Percentiles rank a stretch among this genome's conserved stretches.
These are phyloP conservation scores for Elsinoe necatrix DNA, from an alignment of 2,329 filamentous ascomycete genomes.

Conservation along the genomic window DNA sequence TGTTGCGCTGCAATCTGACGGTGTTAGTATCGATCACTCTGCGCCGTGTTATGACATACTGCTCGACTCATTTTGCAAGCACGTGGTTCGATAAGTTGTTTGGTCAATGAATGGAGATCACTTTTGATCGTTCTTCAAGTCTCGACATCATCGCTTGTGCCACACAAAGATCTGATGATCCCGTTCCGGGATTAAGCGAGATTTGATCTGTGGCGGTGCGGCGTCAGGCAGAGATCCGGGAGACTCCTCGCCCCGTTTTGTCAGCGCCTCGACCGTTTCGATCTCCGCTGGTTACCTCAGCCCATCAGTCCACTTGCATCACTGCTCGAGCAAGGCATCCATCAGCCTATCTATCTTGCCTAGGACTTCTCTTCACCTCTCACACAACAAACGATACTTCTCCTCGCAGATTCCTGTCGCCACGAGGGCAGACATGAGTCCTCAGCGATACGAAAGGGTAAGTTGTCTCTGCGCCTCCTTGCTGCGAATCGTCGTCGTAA, in stretches of 20 bases:
- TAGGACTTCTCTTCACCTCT: neutral
- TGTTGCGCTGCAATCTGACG: slow-evolving; percentile 34
- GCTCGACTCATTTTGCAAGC: neutral
- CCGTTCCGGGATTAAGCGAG: neutral
- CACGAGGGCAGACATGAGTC: slow-evolving; percentile 33
- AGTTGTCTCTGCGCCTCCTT: slow-evolving; percentile 22
- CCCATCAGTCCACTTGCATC: slow-evolving; percentile 2
- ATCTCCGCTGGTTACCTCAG: slow-evolving; percentile 9
- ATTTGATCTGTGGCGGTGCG: slow-evolving; percentile 9
- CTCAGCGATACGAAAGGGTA: slow-evolving; percentile 43
- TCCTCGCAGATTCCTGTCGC: neutral
- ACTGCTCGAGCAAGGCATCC: neutral
- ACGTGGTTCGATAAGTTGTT: neutral
- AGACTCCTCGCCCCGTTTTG: slow-evolving; percentile 1
- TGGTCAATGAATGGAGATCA: slow-evolving; percentile 11
- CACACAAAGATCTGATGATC: slow-evolving; percentile 5
- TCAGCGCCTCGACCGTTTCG: slow-evolving; percentile 2
- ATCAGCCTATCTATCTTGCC: neutral
- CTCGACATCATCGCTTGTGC: slow-evolving; percentile 10
- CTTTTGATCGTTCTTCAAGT: slow-evolving; percentile 6
- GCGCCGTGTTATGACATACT: neutral
- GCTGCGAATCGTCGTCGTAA: slow-evolving; percentile 16
- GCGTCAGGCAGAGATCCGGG: slow-evolving; percentile 2
- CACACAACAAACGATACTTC: too few relatives aligned
- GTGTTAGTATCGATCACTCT: neutral